Conservation (phyloP, 441 rosid genomes). For the Gossypium trilobum region DNA sequence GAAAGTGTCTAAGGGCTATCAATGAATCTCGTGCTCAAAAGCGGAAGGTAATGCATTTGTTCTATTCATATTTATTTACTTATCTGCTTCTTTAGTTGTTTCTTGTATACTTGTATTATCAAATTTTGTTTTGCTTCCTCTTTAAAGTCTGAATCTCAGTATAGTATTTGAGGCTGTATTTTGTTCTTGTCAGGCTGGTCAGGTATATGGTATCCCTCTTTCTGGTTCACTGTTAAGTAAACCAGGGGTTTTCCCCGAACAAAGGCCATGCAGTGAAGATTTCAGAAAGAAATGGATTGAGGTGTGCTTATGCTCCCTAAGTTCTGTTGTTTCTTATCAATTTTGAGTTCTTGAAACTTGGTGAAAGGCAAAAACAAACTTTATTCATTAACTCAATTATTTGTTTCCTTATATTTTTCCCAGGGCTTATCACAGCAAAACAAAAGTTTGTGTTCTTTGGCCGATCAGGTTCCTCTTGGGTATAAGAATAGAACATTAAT, state of each 20-base stretch:
- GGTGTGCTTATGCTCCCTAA: constrained; percentile 31
- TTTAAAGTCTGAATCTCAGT: background rate
- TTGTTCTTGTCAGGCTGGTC: constrained; percentile 70
- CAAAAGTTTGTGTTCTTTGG: constrained; percentile 73
- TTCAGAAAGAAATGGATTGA: constrained; percentile 92
- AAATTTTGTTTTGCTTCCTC: background rate
- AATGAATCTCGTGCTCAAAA: constrained; percentile 94
- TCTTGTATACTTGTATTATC: background rate
- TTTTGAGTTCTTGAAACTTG: background rate
- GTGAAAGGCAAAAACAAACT: background rate
- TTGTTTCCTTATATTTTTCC: constrained; percentile 15
- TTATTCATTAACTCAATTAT: background rate
- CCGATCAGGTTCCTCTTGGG: constrained; percentile 84
- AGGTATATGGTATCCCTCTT: constrained; percentile 88
- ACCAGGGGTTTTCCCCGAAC: constrained; percentile 80
- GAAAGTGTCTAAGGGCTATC: constrained; percentile 83
- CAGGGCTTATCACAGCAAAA: constrained; percentile 92
- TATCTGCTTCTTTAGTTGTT: background rate
- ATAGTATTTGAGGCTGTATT: constrained; percentile 20
- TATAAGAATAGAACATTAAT: constrained; percentile 64
- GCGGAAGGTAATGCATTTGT: constrained; percentile 60
- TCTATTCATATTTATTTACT: background rate
- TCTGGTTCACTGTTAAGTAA: constrained; percentile 67
- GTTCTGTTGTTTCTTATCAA: background rate
- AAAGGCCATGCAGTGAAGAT: constrained; percentile 67